These are phyloP conservation scores for Westerdykella aurantiaca DNA, from an alignment of 2,329 filamentous ascomycete species.

Conservation along the genomic window DNA sequence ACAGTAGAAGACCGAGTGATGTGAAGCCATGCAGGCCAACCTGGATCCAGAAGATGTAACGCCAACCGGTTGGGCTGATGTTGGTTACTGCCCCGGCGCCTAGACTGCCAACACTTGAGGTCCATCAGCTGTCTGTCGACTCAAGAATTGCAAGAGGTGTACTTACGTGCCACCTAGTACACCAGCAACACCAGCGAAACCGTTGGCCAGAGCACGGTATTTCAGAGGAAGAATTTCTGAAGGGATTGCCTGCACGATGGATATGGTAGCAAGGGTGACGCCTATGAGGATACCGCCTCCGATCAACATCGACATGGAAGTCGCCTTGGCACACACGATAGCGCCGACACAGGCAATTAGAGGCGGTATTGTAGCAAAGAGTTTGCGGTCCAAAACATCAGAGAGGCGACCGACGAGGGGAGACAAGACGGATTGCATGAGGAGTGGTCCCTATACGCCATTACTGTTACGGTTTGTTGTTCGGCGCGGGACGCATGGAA, in stretches of 20 bases:
- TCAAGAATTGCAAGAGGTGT: background rate
- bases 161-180: slow-evolving; percentile 49
- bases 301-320: slow-evolving; percentile 52
- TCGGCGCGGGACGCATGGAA: background rate
- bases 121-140: no score
- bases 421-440: slow-evolving; percentile 54
- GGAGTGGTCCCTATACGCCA: slow-evolving; percentile 46
- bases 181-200: slow-evolving; percentile 48
- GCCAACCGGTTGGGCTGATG: slow-evolving; percentile 45
- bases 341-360: slow-evolving; percentile 51
- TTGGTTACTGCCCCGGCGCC: slow-evolving; percentile 51
- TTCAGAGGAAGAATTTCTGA: slow-evolving; percentile 54
- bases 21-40: slow-evolving; percentile 49
- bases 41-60: slow-evolving; percentile 56
- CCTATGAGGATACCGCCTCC: slow-evolving; percentile 55
- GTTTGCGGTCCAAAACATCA: slow-evolving; percentile 53
- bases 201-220: slow-evolving; percentile 52
- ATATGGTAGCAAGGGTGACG: slow-evolving; percentile 49
- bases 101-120: slow-evolving; percentile 43
- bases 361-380: slow-evolving; percentile 48
- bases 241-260: slow-evolving; percentile 53
- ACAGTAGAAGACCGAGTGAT: slow-evolving; percentile 43
- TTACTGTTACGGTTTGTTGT: slow-evolving; percentile 1
- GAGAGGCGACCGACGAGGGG: slow-evolving; percentile 53
- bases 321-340: slow-evolving; percentile 51